Conservation (phyloP, 1,284 basidiomycete genomes). For the Tremellales sp. region DNA sequence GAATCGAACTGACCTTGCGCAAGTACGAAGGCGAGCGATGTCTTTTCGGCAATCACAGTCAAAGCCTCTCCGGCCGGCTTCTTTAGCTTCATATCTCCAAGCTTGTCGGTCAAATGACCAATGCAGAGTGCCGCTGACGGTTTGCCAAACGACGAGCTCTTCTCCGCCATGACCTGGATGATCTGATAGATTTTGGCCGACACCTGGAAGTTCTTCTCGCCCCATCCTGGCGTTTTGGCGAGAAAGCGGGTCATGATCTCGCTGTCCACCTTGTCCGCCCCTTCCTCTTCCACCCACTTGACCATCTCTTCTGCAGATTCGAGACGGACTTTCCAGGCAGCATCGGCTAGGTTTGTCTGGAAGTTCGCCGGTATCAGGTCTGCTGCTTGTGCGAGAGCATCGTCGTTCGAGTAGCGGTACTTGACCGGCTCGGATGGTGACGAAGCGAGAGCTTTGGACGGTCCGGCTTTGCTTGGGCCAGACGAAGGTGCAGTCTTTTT, state of each 20-base stretch:
- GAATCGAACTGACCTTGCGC: conserved; percentile 65
- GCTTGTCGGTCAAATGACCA: conserved; percentile 85
- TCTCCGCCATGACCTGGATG: conserved; percentile 68
- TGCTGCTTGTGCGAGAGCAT: conserved; percentile 76
- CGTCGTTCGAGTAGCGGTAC: conserved; percentile 85
- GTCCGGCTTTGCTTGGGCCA: conserved; percentile 51
- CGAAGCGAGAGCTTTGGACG: conserved; percentile 56
- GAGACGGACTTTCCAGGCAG: conserved; percentile 89
- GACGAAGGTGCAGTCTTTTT: conserved; percentile 51
- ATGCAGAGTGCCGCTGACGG: conserved; percentile 79
- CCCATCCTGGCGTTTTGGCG: conserved; percentile 87
- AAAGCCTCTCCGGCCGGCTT: conserved; percentile 92
- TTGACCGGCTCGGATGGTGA: conserved; percentile 73
- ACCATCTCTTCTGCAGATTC: conserved; percentile 83
- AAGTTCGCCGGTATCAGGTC: conserved; percentile 71
- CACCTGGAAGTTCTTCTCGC: conserved; percentile 98
- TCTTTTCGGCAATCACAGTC: conserved; percentile 78
- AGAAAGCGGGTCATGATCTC: conserved; percentile 89
- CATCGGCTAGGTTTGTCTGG: conserved; percentile 69
- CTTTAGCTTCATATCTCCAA: conserved; percentile 95
- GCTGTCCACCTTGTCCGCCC: conserved; percentile 66
- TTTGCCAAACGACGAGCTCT: conserved; percentile 76
- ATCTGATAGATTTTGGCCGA: conserved; percentile 80
- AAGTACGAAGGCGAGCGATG: conserved; percentile 89
- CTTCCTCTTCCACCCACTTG: conserved; percentile 67